Evolutionary conservation across 2,329 filamentous ascomycete genomes (phyloP).

Genomic region (Alternaria brassicicola): DNA sequence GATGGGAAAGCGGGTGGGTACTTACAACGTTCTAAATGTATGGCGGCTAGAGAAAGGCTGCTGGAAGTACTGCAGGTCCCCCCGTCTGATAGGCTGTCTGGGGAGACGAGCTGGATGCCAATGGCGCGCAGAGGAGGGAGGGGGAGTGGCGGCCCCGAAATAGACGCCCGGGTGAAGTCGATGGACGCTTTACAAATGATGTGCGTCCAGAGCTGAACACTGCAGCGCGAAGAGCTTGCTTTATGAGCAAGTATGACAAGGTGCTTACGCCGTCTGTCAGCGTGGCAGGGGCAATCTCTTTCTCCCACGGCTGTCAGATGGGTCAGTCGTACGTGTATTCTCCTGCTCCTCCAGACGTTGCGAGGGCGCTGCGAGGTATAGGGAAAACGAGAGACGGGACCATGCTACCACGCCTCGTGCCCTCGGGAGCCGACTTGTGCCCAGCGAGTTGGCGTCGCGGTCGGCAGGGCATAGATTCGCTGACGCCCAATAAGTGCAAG

Average conservation of each 20-base stretch:
- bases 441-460: conserved; percentile 26
- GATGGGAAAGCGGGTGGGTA: conserved; percentile 47
- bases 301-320: conserved; percentile 16
- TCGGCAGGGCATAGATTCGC: conserved; percentile 21
- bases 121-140: conserved; percentile 37
- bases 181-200: conserved; percentile 38
- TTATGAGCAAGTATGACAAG: conserved; percentile 34
- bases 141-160: conserved; percentile 46
- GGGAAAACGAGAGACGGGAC: conserved; percentile 16
- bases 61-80: conserved; percentile 38
- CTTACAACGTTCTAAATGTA: conserved; percentile 48
- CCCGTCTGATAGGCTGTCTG: conserved; percentile 42
- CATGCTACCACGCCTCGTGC: conserved; percentile 27
- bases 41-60: conserved; percentile 42
- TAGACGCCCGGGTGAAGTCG: conserved; percentile 50
- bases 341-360: conserved; percentile 21
- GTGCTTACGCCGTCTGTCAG: conserved; percentile 35
- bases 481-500: conserved; percentile 33
- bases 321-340: conserved; percentile 23
- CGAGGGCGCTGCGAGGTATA: conserved; percentile 11
- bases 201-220: conserved; percentile 40
- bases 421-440: conserved; percentile 23
- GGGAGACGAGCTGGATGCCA: conserved; percentile 39
- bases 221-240: conserved; percentile 35
- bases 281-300: conserved; percentile 11